Evolutionary conservation across 139 green algal species (phyloP), one percentile per base, ranked within the genome.

Genomic region (Haematococcus lacustris): DNA sequence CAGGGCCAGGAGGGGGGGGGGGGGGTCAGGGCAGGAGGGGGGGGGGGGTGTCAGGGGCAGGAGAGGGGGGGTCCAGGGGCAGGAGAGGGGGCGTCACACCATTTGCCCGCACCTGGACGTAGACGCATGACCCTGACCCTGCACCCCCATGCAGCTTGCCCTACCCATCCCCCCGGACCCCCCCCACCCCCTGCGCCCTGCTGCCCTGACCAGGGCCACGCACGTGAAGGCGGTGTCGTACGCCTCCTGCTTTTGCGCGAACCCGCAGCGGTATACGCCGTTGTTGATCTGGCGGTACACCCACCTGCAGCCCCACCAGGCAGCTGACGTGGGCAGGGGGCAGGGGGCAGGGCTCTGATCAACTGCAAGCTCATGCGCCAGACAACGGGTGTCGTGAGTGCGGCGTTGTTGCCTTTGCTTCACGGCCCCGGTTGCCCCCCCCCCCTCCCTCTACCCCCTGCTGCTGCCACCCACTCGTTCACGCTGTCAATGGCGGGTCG

Each of bases 181-280:
- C n/a, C n/a, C n/a, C n/a, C n/a, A n/a, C n/a, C 21, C 13, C 47
- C 47, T 57, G 47, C 47, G 47, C 13, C 21, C 47, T 57, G 47
- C 47, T 57, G 21, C 13, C 47, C 13, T 57, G 47, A 21, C 47
- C 47, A 28, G 47, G 47, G 13, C 13, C 47, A 13, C 21, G 30
- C 53, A 89, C 84, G 57, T 83, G 68, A 89, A 82, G 0, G 82
- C 83, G 1, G 73, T 65, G 25, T 98, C 92, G 81, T 98, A 98
- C 1, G 93, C 88, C 63, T 82, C 75, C 76, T 99, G 95, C 40
- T 75, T 83, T 2, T 73, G 83, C 0, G 95, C 95, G 84, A 99
- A 98, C 25, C 95, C 95, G 60, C 88, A 97, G 21, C 88, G 71
- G 83, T 98, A 98, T 26, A 98, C 94, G 23, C 94, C 94, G 70